Conservation (phyloP, 208 protist species). For the Trypanosoma grayi region DNA sequence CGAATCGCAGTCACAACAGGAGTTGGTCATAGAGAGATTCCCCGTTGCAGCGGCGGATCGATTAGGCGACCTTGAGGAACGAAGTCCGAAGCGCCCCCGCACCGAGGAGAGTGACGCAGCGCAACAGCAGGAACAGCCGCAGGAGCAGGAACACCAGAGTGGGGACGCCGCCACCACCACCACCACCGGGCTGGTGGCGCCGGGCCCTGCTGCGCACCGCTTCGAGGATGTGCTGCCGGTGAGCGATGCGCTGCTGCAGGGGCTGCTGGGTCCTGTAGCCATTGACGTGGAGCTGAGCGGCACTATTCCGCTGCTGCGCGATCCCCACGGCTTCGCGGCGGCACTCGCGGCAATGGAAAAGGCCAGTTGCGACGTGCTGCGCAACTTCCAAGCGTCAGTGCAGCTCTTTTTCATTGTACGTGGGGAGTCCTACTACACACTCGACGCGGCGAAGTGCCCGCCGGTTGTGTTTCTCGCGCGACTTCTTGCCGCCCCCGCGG, state of each 20-base stretch:
- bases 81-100: too few relatives aligned
- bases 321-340: constrained; percentile 44
- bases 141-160: not conserved
- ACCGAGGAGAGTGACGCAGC: not conserved
- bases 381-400: constrained; percentile 26
- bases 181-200: not conserved
- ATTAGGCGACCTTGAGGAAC: not conserved
- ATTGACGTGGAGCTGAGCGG: constrained; percentile 63
- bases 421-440: constrained; percentile 41
- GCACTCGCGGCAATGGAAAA: constrained; percentile 32
- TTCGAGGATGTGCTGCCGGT: constrained; percentile 49
- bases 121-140: constrained; percentile 17
- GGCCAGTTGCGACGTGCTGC: constrained; percentile 25
- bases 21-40: not conserved
- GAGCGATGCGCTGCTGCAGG: constrained; percentile 38
- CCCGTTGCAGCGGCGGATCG: not conserved
- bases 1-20: not conserved
- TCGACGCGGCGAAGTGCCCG: constrained; percentile 35
- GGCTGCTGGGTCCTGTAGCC: constrained; percentile 52
- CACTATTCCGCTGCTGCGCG: constrained; percentile 27
- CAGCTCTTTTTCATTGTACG: constrained; percentile 46
- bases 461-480: constrained; percentile 49
- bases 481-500: constrained; percentile 39
- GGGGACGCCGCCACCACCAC: not conserved
- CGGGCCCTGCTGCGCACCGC: not conserved